phyloP scores from a whole-genome alignment of 306 rosid genomes.

The Prunus salicina region DNA sequence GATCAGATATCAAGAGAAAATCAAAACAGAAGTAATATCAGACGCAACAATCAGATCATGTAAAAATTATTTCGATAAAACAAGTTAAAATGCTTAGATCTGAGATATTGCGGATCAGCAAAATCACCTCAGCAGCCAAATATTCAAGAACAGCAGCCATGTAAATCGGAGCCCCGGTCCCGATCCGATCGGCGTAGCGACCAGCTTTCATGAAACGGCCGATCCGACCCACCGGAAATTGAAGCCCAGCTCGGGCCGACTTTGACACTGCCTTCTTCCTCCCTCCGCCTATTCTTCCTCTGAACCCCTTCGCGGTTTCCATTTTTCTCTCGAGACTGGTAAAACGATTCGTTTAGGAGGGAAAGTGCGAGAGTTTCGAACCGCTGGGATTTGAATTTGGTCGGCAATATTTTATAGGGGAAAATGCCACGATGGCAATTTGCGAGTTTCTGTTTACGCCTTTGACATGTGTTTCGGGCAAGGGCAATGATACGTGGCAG shows the following conservation, averaged over 20 bases:
- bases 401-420: conserved; percentile 9
- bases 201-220: conserved; percentile 54
- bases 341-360: conserved; percentile 19
- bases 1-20: background rate
- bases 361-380: background rate
- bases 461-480: no score
- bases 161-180: conserved; percentile 62
- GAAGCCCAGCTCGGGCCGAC: conserved; percentile 66
- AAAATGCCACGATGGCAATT: conserved; percentile 30
- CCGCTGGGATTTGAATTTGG: background rate
- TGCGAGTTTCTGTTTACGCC: background rate
- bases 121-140: conserved; percentile 69
- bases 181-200: conserved; percentile 59
- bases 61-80: no score
- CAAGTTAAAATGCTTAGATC: background rate
- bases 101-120: background rate
- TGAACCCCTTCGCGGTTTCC: conserved; percentile 47
- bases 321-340: conserved; percentile 4
- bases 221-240: conserved; percentile 72
- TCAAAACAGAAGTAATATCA: background rate
- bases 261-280: conserved; percentile 59
- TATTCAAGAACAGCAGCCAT: conserved; percentile 74
- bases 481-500: no score
- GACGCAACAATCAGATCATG: no score
- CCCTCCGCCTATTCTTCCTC: conserved; percentile 46